Percentiles rank a stretch among this genome's conserved stretches.
Evolutionary conservation across 2,329 filamentous ascomycete species (phyloP).

Genomic region (Aspergillus proliferans): DNA sequence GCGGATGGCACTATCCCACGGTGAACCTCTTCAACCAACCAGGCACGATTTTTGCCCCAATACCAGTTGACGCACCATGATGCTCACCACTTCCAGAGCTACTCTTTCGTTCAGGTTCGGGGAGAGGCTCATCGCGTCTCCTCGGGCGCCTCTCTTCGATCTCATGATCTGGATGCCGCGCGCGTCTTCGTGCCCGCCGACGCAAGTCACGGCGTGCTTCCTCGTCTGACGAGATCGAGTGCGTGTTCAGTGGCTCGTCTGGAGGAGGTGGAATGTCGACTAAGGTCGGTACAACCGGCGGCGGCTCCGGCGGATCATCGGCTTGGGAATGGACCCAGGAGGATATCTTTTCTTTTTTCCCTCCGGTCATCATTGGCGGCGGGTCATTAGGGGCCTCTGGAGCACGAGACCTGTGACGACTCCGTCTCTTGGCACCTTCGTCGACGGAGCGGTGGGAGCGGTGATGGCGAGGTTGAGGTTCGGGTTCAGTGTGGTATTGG

Average conservation of each 20-base stretch:
- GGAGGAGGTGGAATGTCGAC: slow-evolving; percentile 35
- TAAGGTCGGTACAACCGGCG: slow-evolving; percentile 41
- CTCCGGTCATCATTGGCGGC: slow-evolving; percentile 28
- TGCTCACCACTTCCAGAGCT: slow-evolving; percentile 38
- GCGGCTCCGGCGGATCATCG: slow-evolving; percentile 43
- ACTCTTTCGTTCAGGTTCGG: slow-evolving; percentile 28
- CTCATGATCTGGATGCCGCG: slow-evolving; percentile 38
- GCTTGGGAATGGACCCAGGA: slow-evolving; percentile 46
- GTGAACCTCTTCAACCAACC: slow-evolving; percentile 42
- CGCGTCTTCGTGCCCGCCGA: slow-evolving; percentile 33
- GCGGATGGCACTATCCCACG: too few species aligned
- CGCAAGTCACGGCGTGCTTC: slow-evolving; percentile 34
- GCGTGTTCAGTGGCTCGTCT: slow-evolving; percentile 20
- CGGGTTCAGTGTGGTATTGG: slow-evolving; percentile 1
- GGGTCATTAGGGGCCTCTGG: slow-evolving; percentile 17
- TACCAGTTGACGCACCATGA: slow-evolving; percentile 28
- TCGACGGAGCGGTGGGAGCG: slow-evolving; percentile 24
- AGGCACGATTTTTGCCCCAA: slow-evolving; percentile 23
- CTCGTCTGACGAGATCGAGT: slow-evolving; percentile 39
- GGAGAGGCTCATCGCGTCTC: slow-evolving; percentile 26
- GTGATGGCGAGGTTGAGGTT: slow-evolving; percentile 18
- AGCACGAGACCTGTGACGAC: slow-evolving; percentile 31
- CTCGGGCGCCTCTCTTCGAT: slow-evolving; percentile 31
- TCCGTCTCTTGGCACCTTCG: slow-evolving; percentile 20
- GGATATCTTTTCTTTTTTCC: slow-evolving; percentile 43